Percentiles rank a stretch among this genome's conserved stretches.
Evolutionary conservation across 2,329 filamentous ascomycete species (phyloP).

Genomic region (Arthroderma sp.): DNA sequence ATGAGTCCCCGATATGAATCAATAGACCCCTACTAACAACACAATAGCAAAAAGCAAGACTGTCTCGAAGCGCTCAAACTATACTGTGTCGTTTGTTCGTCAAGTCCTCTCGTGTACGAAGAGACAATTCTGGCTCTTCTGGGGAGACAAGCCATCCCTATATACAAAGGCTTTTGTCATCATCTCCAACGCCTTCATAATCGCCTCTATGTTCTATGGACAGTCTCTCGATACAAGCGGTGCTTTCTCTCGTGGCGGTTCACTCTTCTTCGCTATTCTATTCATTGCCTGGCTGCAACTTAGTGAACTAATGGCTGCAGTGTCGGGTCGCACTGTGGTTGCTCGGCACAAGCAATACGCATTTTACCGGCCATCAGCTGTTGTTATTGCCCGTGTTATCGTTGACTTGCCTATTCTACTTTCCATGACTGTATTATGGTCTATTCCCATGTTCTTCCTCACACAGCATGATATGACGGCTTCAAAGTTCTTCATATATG

Average conservation of each 20-base stretch:
- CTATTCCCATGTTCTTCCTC: constrained; percentile 70
- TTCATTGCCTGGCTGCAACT: constrained; percentile 55
- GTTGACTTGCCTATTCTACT: constrained; percentile 44
- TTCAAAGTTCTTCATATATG: constrained; percentile 6
- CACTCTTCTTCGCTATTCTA: constrained; percentile 50
- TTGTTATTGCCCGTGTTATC: constrained; percentile 43
- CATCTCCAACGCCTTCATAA: constrained; percentile 60
- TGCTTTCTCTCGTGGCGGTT: constrained; percentile 64
- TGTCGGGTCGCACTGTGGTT: constrained; percentile 53
- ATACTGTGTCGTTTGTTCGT: constrained; percentile 61
- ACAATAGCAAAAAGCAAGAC: constrained; percentile 9
- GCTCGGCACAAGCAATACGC: constrained; percentile 52
- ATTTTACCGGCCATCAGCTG: constrained; percentile 50
- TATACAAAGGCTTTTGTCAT: constrained; percentile 53
- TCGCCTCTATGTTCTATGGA: constrained; percentile 71
- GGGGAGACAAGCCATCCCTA: constrained; percentile 60
- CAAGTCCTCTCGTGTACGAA: constrained; percentile 68
- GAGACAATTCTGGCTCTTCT: constrained; percentile 64
- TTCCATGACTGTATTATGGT: constrained; percentile 46
- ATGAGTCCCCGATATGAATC: background rate
- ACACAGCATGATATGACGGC: constrained; percentile 30
- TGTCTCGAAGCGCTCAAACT: constrained; percentile 50
- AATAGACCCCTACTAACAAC: constrained; percentile 12
- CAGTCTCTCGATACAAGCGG: constrained; percentile 50
- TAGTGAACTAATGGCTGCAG: constrained; percentile 61